Percentiles rank a stretch among this genome's conserved stretches.
Evolutionary conservation across 768 basidiomycete genomes (phyloP).

Genomic region (Lactarius tabidus): DNA sequence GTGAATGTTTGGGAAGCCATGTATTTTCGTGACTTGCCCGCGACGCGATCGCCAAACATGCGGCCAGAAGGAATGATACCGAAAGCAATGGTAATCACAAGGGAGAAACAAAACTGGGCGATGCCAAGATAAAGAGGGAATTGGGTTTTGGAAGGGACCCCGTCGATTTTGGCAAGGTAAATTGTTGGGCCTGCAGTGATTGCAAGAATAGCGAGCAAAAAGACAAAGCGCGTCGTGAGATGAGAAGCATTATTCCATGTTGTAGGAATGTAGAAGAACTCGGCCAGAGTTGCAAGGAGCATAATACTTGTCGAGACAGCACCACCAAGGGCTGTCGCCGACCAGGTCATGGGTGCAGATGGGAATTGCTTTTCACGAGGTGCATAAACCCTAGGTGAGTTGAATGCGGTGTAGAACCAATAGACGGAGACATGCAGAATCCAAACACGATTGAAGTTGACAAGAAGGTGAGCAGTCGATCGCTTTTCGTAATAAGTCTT

Average conservation of each 20-base stretch:
- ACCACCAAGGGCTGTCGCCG: conserved; percentile 92
- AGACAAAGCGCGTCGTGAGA: conserved; percentile 87
- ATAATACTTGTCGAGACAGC: conserved; percentile 91
- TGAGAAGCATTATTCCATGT: conserved; percentile 99
- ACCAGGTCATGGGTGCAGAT: conserved; percentile 90
- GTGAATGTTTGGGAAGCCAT: conserved; percentile 99
- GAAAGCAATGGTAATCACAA: conserved; percentile 78
- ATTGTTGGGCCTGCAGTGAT: conserved; percentile 91
- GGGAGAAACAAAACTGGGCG: conserved; percentile 91
- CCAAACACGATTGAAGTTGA: conserved; percentile 99
- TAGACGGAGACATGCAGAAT: conserved; percentile 90
- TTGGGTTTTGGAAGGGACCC: conserved; percentile 50
- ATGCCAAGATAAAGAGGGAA: conserved; percentile 89
- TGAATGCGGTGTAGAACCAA: conserved; percentile 98
- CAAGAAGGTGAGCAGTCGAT: conserved; percentile 85
- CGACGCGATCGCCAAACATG: conserved; percentile 98
- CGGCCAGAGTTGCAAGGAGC: conserved; percentile 88
- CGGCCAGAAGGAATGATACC: conserved; percentile 90
- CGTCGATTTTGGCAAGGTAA: conserved; percentile 86
- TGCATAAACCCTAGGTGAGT: conserved; percentile 89
- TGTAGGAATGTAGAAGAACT: conserved; percentile 96
- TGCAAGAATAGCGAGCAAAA: conserved; percentile 87
- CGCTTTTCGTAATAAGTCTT: conserved; percentile 99
- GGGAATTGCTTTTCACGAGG: conserved; percentile 61
- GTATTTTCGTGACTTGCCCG: conserved; percentile 96